phyloP scores from a whole-genome alignment of 441 rosid genomes.

The Croton laevigatus region DNA sequence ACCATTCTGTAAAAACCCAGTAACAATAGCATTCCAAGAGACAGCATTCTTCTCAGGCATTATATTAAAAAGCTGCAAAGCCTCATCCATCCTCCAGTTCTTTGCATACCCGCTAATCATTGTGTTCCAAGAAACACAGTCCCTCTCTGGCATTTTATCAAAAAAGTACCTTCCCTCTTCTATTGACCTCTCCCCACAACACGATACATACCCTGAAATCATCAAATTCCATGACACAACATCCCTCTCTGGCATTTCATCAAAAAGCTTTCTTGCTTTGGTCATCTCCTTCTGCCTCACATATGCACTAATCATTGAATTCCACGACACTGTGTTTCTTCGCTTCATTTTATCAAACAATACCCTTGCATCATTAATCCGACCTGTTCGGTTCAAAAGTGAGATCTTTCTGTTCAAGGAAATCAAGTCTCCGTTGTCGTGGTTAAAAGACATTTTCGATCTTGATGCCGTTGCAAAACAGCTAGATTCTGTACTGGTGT shows the following conservation, averaged over 20 bases:
- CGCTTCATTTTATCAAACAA: slow-evolving; percentile 38
- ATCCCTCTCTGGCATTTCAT: too few species aligned
- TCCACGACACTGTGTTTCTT: slow-evolving; percentile 55
- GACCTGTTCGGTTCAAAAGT: slow-evolving; percentile 39
- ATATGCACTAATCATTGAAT: slow-evolving; percentile 53
- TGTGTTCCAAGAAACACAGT: slow-evolving; percentile 60
- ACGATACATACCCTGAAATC: slow-evolving; percentile 57
- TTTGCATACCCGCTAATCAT: slow-evolving; percentile 67
- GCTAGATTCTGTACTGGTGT: neutral
- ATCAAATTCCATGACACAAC: slow-evolving; percentile 24
- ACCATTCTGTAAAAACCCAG: slow-evolving; percentile 47
- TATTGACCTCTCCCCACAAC: slow-evolving; percentile 36
- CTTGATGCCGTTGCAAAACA: neutral
- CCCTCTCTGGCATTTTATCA: slow-evolving; percentile 53
- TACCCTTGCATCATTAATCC: slow-evolving; percentile 46
- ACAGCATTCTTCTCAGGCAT: slow-evolving; percentile 52
- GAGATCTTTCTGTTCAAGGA: slow-evolving; percentile 41
- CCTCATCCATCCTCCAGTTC: slow-evolving; percentile 50
- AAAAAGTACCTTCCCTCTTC: slow-evolving; percentile 56
- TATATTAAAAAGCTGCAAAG: slow-evolving; percentile 35
- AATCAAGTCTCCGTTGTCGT: slow-evolving; percentile 17
- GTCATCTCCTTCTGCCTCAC: slow-evolving; percentile 44
- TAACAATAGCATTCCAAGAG: slow-evolving; percentile 56
- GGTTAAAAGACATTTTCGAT: slow-evolving; percentile 15
- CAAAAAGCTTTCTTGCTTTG: slow-evolving; percentile 25